Evolutionary conservation across 139 green algal genomes (phyloP), one percentile per base, ranked within the genome.

Genomic region (Desmodesmus armatus): DNA sequence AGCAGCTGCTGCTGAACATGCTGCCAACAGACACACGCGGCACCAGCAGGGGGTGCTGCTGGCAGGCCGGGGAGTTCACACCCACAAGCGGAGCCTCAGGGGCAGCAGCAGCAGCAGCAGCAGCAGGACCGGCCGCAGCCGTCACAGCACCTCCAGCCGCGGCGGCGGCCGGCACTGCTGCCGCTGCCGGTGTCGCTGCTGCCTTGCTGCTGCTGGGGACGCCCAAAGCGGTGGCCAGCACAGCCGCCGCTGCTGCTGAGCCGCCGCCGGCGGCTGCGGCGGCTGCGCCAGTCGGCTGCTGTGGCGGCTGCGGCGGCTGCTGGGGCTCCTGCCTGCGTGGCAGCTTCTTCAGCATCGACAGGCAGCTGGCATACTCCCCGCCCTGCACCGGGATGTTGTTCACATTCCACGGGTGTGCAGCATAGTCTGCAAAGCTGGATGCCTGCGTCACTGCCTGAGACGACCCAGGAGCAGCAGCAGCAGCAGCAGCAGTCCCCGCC

Each of bases 21-120:
- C 95, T 96, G 79, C 92, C 93, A 41, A 97, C 82, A 44, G 94
- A 94, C 83, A 98, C 76, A 92, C 91, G 95, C 3, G 95, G 94
- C 78, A 94, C 90, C 19, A 93, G 23, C 76, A 82, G 29, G 3
- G 25, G 33, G 25, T 77, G 69, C 1, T 37, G 69, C 33, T 35
- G n/a, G 29, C 33, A 21, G 27, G 17, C 15, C 43, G 66, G 35
- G n/a, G n/a, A n/a, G n/a, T n/a, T n/a, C n/a, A n/a, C n/a, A 17
- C 25, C 60, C 60, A 27, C 43, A 23, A 15, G 40, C 17, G 35
- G 41, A 5, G 40, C 76, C 3, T 31, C 55, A 35, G 23, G 29
- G 0, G 23, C 49, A 4, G 47, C 49, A 13, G 39, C 55, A 11
- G 40, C 39, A 31, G 66, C 58, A 29, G 77, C 58, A 23, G 39